A percentile compares a stretch with the other conserved stretches of the same genome.
These are phyloP conservation scores for Crithidia expoeki DNA, from an alignment of 208 protist species.

Conservation along the genomic window DNA sequence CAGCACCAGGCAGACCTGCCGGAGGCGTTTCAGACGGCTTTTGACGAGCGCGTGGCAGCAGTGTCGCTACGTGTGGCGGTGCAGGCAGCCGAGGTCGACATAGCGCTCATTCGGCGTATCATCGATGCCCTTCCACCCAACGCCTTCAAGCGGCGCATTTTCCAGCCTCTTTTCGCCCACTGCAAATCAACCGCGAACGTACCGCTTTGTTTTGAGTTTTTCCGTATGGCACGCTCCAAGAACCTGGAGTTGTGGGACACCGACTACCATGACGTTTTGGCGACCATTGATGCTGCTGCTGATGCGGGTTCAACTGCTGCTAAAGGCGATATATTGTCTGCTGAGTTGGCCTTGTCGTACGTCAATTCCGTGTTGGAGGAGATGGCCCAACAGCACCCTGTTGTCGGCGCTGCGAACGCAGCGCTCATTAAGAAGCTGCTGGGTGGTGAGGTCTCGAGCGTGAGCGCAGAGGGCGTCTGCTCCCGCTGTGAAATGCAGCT, in stretches of 20 bases:
- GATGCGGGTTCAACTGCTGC: not conserved
- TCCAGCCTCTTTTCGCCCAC: slow-evolving; percentile 65
- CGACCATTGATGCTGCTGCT: slow-evolving; percentile 27
- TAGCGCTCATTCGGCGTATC: slow-evolving; percentile 42
- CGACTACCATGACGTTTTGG: slow-evolving; percentile 70
- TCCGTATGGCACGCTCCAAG: slow-evolving; percentile 38
- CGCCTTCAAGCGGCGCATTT: slow-evolving; percentile 65
- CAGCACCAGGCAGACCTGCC: slow-evolving; percentile 23
- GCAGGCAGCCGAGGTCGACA: slow-evolving; percentile 20
- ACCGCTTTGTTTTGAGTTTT: slow-evolving; percentile 48
- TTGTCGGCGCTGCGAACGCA: slow-evolving; percentile 69
- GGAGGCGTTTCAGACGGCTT: slow-evolving; percentile 21
- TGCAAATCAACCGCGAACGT: slow-evolving; percentile 37
- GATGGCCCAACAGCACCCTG: slow-evolving; percentile 78
- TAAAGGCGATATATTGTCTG: not conserved
- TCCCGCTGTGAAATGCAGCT: slow-evolving; percentile 45
- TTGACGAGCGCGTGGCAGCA: slow-evolving; percentile 79
- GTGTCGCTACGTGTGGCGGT: slow-evolving; percentile 64
- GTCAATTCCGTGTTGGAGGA: slow-evolving; percentile 25
- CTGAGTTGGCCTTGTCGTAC: not conserved
- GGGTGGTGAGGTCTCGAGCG: slow-evolving; percentile 38
- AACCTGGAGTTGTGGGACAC: slow-evolving; percentile 82
- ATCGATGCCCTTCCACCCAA: slow-evolving; percentile 53
- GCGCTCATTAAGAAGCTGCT: slow-evolving; percentile 48
- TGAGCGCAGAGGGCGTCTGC: slow-evolving; percentile 46